phyloP scores from a whole-genome alignment of 2,329 filamentous ascomycete species.

The Clonostachys solani region DNA sequence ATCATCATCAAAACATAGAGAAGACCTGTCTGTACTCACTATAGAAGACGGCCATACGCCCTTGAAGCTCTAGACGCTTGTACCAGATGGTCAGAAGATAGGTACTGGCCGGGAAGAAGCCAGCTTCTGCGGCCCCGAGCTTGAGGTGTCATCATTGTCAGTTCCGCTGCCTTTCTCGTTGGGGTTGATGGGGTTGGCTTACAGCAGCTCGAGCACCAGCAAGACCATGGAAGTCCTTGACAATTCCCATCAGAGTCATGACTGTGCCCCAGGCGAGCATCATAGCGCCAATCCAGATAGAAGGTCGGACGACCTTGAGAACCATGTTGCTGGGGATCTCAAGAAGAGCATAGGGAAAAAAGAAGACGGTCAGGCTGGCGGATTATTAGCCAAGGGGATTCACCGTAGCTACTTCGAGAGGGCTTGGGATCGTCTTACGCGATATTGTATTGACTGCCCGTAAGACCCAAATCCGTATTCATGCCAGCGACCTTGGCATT shows the following conservation, averaged over 20 bases:
- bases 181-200: neutral
- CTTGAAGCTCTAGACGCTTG: constrained; percentile 1
- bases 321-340: constrained; percentile 28
- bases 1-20: neutral
- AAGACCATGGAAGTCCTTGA: neutral
- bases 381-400: too few relatives aligned
- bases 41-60: constrained; percentile 18
- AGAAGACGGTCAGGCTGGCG: constrained; percentile 39
- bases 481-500: constrained; percentile 35
- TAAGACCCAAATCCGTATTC: constrained; percentile 32
- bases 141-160: neutral
- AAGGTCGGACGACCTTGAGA: constrained; percentile 9
- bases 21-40: constrained; percentile 1
- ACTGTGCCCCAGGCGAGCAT: constrained; percentile 4
- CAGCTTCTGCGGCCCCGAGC: constrained; percentile 6
- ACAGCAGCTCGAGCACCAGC: neutral
- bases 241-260: constrained; percentile 1
- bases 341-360: constrained; percentile 51
- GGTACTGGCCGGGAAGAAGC: constrained; percentile 7
- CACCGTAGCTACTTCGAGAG: constrained; percentile 11
- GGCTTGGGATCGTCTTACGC: constrained; percentile 16
- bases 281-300: constrained; percentile 4
- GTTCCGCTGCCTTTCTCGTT: too few relatives aligned
- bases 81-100: constrained; percentile 2
- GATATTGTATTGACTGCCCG: constrained; percentile 30